These are phyloP conservation scores for Botrytis paeoniae DNA, from an alignment of 2,329 filamentous ascomycete genomes.

Conservation along the genomic window DNA sequence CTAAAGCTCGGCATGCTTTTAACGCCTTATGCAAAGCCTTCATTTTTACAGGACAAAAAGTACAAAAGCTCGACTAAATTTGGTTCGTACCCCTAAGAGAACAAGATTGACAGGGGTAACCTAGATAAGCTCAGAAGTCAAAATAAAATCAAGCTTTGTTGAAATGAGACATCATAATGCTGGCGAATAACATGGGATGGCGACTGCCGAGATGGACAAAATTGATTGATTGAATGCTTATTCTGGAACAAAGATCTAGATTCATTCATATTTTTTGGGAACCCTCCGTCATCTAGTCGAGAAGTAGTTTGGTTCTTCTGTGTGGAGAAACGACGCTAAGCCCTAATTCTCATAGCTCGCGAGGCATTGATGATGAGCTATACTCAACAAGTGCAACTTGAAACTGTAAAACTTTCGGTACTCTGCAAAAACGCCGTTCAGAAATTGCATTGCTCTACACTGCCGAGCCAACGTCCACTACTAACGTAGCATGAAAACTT, in stretches of 20 bases:
- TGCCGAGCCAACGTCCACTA: background rate
- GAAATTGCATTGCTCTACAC: background rate
- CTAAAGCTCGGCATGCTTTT: background rate
- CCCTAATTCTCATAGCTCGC: background rate
- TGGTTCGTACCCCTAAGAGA: too few species aligned
- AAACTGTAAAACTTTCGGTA: background rate
- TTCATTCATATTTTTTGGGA: background rate
- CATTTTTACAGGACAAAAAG: background rate
- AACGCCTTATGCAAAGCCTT: background rate
- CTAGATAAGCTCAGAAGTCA: background rate
- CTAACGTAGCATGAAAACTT: background rate
- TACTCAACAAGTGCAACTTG: background rate
- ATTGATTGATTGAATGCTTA: background rate
- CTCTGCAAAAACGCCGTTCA: background rate
- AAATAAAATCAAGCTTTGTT: background rate
- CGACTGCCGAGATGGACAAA: background rate
- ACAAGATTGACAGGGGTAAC: background rate
- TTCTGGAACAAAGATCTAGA: background rate
- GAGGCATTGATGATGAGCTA: background rate
- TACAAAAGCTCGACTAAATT: background rate
- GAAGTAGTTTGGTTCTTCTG: background rate
- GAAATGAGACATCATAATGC: background rate
- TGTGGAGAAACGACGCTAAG: background rate
- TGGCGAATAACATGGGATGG: background rate
- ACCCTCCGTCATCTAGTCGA: too few species aligned